Evolutionary conservation across 1,284 basidiomycete genomes (phyloP).

Genomic region (Rhodotorula sp.): DNA sequence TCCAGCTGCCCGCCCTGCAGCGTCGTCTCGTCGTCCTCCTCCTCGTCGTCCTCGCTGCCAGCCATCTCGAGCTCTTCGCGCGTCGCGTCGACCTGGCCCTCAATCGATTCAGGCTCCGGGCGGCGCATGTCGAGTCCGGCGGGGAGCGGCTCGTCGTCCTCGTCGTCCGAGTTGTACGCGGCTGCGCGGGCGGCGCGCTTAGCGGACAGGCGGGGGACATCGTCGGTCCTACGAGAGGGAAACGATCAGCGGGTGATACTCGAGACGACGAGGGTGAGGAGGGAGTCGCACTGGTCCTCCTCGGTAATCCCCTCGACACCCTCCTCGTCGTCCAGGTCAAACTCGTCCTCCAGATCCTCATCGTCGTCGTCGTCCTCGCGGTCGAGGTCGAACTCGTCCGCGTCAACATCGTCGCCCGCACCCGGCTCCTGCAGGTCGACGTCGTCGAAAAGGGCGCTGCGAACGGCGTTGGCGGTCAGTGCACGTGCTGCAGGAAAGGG

Average conservation of each 20-base stretch:
- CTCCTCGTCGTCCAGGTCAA: constrained; percentile 49
- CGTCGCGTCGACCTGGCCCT: constrained; percentile 37
- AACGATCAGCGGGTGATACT: no score
- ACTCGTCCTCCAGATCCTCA: constrained; percentile 53
- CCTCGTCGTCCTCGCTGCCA: constrained; percentile 41
- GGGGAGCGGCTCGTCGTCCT: constrained; percentile 18
- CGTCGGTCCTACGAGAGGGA: constrained; percentile 1
- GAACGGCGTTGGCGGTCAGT: not conserved
- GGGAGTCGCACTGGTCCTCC: constrained; percentile 27
- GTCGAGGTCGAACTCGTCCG: constrained; percentile 46
- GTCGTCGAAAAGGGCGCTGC: constrained; percentile 46
- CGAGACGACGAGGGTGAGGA: not conserved
- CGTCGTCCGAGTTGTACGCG: constrained; percentile 40
- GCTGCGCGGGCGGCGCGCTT: constrained; percentile 37
- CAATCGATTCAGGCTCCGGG: constrained; percentile 30
- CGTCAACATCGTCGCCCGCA: constrained; percentile 51
- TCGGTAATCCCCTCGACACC: constrained; percentile 28
- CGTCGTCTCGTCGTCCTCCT: constrained; percentile 60
- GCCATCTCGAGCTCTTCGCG: constrained; percentile 39
- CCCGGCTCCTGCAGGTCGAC: constrained; percentile 46
- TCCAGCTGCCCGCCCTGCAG: constrained; percentile 75
- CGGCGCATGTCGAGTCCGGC: constrained; percentile 31
- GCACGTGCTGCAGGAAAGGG: not conserved
- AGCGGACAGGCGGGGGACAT: constrained; percentile 1
- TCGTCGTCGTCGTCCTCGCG: constrained; percentile 45